Percentiles rank a stretch among this genome's conserved stretches.
These are phyloP conservation scores for Arthroderma sp. DNA, from an alignment of 2,329 filamentous ascomycete species.

Conservation along the genomic window DNA sequence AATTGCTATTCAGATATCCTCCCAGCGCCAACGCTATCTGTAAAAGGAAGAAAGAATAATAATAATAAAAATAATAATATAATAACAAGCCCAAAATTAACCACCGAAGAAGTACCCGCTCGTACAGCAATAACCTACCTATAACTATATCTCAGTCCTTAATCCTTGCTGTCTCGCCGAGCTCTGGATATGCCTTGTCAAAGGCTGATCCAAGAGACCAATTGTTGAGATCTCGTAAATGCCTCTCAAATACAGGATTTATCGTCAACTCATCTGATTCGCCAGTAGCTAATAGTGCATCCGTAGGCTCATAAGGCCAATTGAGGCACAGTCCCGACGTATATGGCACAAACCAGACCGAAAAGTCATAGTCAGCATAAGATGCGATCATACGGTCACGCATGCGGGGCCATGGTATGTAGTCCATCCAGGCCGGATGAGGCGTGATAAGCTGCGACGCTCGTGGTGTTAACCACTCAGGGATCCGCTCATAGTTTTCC, in stretches of 20 bases:
- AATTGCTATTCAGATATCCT: too few species aligned
- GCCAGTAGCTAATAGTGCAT: conserved; percentile 47
- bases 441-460: conserved; percentile 51
- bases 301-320: conserved; percentile 68
- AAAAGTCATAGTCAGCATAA: conserved; percentile 50
- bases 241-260: conserved; percentile 74
- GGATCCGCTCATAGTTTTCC: conserved; percentile 67
- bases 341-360: conserved; percentile 72
- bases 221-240: conserved; percentile 61
- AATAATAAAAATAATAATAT: too few species aligned
- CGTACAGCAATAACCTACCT: too few species aligned
- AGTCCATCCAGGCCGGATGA: conserved; percentile 73
- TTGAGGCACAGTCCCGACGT: conserved; percentile 64
- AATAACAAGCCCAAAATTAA: too few species aligned
- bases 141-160: conserved; percentile 8
- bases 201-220: conserved; percentile 69
- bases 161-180: conserved; percentile 33
- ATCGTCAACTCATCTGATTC: conserved; percentile 55
- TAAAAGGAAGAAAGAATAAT: too few species aligned
- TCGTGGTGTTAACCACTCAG: conserved; percentile 56
- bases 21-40: too few species aligned
- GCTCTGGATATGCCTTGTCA: conserved; percentile 47
- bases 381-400: conserved; percentile 50
- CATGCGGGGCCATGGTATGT: conserved; percentile 66
- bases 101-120: too few species aligned